These are phyloP conservation scores for Axilococcus clingmanii DNA, from an alignment of 139 green algal species.

Conservation along the genomic window DNA sequence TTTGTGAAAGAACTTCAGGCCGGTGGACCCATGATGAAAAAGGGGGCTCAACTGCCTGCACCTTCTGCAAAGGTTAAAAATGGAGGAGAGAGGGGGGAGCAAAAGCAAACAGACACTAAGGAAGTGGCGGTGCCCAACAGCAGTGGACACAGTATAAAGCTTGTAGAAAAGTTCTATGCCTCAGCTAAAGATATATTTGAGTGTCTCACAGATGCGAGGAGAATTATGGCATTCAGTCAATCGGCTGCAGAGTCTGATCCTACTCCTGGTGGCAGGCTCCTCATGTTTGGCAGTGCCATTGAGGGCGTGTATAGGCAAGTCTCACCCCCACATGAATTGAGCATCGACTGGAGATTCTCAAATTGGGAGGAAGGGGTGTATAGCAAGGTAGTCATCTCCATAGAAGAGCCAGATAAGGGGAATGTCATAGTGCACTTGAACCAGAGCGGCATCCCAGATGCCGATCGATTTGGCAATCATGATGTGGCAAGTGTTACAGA, in stretches of 20 bases:
- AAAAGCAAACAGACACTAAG: background rate
- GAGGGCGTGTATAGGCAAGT: conserved; percentile 56
- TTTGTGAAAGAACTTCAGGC: conserved; percentile 64
- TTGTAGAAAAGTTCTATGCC: conserved; percentile 63
- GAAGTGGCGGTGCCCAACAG: conserved; percentile 5
- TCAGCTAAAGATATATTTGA: conserved; percentile 64
- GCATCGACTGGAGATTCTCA: conserved; percentile 77
- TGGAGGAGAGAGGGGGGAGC: background rate
- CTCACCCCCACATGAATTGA: conserved; percentile 32
- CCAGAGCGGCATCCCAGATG: conserved; percentile 64
- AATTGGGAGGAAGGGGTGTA: conserved; percentile 63
- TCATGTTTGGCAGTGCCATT: conserved; percentile 57
- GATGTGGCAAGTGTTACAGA: conserved; percentile 52
- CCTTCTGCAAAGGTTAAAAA: conserved; percentile 2
- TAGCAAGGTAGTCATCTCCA: conserved; percentile 47
- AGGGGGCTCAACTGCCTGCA: background rate
- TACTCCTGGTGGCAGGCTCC: conserved; percentile 42
- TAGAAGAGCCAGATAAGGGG: conserved; percentile 53
- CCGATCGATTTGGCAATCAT: conserved; percentile 64
- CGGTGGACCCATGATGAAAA: conserved; percentile 22
- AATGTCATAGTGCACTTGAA: conserved; percentile 46
- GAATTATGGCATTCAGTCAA: conserved; percentile 51
- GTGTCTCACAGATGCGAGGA: conserved; percentile 55
- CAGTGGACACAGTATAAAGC: conserved; percentile 18
- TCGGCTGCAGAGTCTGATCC: conserved; percentile 33